Evolutionary conservation across 176 grass and related monocot species (phyloP), one percentile per base, ranked within the genome.

Genomic region (Eragrostis nindensis): DNA sequence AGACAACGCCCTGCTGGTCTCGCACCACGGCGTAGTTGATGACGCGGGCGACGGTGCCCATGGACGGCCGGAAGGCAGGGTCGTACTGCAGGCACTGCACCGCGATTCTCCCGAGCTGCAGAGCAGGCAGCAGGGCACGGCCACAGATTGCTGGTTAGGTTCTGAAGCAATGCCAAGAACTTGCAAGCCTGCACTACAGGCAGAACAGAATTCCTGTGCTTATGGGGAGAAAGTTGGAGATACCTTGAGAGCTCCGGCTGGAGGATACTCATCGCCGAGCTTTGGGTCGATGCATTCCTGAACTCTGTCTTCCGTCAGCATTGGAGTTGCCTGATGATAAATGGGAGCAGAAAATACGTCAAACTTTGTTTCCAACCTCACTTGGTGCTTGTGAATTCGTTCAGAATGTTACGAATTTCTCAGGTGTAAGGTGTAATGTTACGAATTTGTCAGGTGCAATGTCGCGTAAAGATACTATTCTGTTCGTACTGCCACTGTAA

Each of bases 11-110:
- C 71, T 86, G 71, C 68, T 87, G 80, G 49, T 82, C 84, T 38
- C 50, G 84, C 41, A 86, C 39, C 19, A 90, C 83, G 67, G 77
- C 84, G 47, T 84, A 87, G 65, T 90, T 79, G 78, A 90, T 86
- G 11, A 83, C 83, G 25, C 73, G 55, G 60, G 85, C 84, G 21
- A 90, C 54, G 68, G 75, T 87, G 76, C 88, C 84, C 85, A 87
- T 90, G 68, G 88, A 71, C 42, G 88, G 88, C 64, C 88, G 62
- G 73, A 53, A 53, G 16, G 7, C 16, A 2, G 88, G 79, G 16
- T 87, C 84, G 24, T 87, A 84, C 47, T 62, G 49, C 64, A 90
- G 43, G 57, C 88, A 90, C 74, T 83, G 83, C 66, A 83, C 75
- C 1, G 88, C 88, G 21, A 90, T 87, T 2, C 73, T 74, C 38